phyloP scores from a whole-genome alignment of 495 filamentous ascomycete genomes.

The Penicillium bovifimosum region DNA sequence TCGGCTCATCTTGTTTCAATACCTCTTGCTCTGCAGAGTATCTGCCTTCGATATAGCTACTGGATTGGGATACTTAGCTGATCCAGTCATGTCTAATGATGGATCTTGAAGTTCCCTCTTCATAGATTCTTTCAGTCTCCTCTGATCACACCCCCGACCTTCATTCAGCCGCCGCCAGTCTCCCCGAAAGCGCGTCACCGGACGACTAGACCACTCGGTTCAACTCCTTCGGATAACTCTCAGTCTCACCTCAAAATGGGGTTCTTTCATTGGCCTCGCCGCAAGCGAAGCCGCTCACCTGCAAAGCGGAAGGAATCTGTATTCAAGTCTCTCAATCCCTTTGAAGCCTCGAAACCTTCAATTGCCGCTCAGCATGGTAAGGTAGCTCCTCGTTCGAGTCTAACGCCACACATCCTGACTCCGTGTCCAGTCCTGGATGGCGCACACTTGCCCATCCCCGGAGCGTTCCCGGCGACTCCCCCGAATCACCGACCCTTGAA shows the following conservation, averaged over 20 bases:
- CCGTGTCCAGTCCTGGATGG: not conserved
- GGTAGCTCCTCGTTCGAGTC: not conserved
- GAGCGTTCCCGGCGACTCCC: slow-evolving; percentile 19
- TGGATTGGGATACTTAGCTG: not conserved
- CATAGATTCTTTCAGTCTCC: not conserved
- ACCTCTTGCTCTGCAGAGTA: slow-evolving; percentile 1
- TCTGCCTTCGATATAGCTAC: not conserved
- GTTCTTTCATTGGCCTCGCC: not conserved
- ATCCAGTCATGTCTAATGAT: slow-evolving; percentile 4
- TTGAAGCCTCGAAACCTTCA: not conserved
- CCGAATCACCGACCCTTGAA: slow-evolving; percentile 15
- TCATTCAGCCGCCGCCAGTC: not conserved
- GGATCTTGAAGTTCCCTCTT: not conserved
- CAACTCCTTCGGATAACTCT: not conserved
- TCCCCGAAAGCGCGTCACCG: slow-evolving; percentile 4
- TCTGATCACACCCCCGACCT: not conserved
- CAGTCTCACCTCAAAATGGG: slow-evolving; percentile 2
- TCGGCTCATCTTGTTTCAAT: slow-evolving; percentile 1
- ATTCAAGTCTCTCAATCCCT: not conserved
- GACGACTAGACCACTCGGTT: slow-evolving; percentile 1
- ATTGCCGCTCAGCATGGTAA: not conserved
- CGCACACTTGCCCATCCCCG: slow-evolving; percentile 10
- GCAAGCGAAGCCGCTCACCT: slow-evolving; percentile 1
- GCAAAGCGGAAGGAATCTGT: not conserved
- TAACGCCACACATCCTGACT: not conserved